phyloP scores from a whole-genome alignment of 2,329 filamentous ascomycete genomes.

The Coniochaeta sp. region DNA sequence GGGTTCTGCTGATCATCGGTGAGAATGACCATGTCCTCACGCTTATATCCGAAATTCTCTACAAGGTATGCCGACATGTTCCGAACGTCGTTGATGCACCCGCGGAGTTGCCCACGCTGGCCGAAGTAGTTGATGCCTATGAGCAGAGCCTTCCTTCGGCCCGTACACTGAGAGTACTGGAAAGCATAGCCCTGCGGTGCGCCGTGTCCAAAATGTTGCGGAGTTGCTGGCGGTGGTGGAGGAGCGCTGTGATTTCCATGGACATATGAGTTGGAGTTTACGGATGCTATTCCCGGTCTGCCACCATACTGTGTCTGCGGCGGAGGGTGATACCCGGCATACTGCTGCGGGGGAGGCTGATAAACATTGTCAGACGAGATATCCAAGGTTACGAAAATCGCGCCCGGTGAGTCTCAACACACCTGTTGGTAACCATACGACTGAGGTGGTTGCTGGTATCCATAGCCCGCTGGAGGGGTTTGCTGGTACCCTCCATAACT shows the following conservation, averaged over 20 bases:
- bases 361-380: not conserved
- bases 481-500: constrained; percentile 42
- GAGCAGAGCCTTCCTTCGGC: constrained; percentile 77
- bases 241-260: constrained; percentile 53
- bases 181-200: constrained; percentile 76
- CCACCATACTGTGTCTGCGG: constrained; percentile 1
- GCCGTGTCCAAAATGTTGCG: constrained; percentile 71
- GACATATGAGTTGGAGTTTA: constrained; percentile 44
- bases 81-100: constrained; percentile 95
- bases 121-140: constrained; percentile 97
- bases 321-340: constrained; percentile 5
- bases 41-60: constrained; percentile 82
- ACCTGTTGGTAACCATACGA: constrained; percentile 30
- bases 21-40: constrained; percentile 94
- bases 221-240: constrained; percentile 56
- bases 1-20: constrained; percentile 96
- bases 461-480: constrained; percentile 27
- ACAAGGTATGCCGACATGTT: constrained; percentile 93
- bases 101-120: constrained; percentile 81
- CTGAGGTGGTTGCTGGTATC: constrained; percentile 44
- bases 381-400: not conserved
- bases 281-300: constrained; percentile 28
- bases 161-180: constrained; percentile 88
- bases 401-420: constrained; percentile 17
- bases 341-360: constrained; percentile 8